Evolutionary conservation across 2,329 filamentous ascomycete genomes (phyloP).

Genomic region (Westerdykella sp.): DNA sequence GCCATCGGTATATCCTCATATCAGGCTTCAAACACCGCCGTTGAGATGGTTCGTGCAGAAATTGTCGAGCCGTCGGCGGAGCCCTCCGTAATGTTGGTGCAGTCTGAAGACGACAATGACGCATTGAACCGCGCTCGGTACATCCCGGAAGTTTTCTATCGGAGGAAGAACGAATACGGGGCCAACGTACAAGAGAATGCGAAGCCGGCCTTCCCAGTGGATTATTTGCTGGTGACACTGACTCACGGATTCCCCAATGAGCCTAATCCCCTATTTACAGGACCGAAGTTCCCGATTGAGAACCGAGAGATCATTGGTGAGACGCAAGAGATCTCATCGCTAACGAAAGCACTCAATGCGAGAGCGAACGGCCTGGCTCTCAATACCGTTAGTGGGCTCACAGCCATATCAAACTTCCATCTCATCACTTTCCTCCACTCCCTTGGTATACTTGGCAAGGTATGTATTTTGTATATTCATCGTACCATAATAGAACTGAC

Average conservation of each 20-base stretch:
- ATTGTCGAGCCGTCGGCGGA: constrained; percentile 94
- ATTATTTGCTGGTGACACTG: constrained; percentile 91
- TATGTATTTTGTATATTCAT: constrained; percentile 36
- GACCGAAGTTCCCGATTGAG: constrained; percentile 74
- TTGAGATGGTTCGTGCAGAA: constrained; percentile 94
- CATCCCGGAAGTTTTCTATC: constrained; percentile 96
- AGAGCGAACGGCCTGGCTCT: constrained; percentile 46
- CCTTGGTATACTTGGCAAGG: constrained; percentile 78
- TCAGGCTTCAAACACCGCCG: constrained; percentile 89
- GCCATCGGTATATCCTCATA: constrained; percentile 87
- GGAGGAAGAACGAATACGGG: constrained; percentile 91
- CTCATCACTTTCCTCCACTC: constrained; percentile 79
- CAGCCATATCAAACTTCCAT: constrained; percentile 86
- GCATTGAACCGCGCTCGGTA: constrained; percentile 67
- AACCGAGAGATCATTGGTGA: constrained; percentile 84
- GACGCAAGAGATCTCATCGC: constrained; percentile 69
- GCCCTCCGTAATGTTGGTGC: constrained; percentile 88
- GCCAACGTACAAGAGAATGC: constrained; percentile 96
- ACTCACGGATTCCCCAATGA: constrained; percentile 91
- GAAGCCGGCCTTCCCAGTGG: constrained; percentile 91
- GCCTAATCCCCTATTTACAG: constrained; percentile 69
- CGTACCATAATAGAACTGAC: constrained; percentile 7
- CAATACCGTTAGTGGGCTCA: constrained; percentile 57
- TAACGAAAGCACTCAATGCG: constrained; percentile 61
- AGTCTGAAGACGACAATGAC: constrained; percentile 82